These are phyloP conservation scores for Clitopilus hobsonii DNA, from an alignment of 768 basidiomycete genomes.

Conservation along the genomic window DNA sequence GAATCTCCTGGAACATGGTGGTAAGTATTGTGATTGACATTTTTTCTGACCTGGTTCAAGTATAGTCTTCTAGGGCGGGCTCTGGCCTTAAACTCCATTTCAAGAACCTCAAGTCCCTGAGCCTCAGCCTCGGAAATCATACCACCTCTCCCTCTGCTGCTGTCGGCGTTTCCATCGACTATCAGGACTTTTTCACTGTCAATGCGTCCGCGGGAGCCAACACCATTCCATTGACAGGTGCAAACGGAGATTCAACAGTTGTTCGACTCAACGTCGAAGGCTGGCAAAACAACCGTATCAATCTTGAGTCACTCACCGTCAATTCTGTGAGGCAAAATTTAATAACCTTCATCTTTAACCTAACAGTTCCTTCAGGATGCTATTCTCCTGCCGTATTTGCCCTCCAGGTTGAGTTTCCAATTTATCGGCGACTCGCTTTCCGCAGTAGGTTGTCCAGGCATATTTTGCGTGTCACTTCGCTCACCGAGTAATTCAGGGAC, in stretches of 20 bases:
- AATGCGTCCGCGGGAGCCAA: conserved; percentile 46
- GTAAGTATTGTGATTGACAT: conserved; percentile 21
- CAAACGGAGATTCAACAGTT: conserved; percentile 15
- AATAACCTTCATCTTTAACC: neutral
- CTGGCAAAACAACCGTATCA: conserved; percentile 56
- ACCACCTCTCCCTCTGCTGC: conserved; percentile 43
- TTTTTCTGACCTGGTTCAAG: neutral
- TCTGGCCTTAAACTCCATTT: conserved; percentile 51
- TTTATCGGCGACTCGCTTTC: conserved; percentile 59
- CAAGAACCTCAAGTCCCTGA: conserved; percentile 33
- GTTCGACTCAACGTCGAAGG: conserved; percentile 49
- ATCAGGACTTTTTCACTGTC: conserved; percentile 38
- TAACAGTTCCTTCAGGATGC: conserved; percentile 35
- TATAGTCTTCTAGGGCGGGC: conserved; percentile 35
- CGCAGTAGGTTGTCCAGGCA: conserved; percentile 29
- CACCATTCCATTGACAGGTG: conserved; percentile 28
- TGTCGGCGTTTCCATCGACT: conserved; percentile 45
- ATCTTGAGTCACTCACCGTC: conserved; percentile 41
- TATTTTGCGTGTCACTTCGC: neutral
- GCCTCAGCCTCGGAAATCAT: conserved; percentile 42
- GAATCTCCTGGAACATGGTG: conserved; percentile 50
- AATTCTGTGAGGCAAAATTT: conserved; percentile 31
- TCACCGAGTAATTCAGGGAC: conserved; percentile 32
- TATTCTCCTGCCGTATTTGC: conserved; percentile 36
- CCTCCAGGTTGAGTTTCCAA: conserved; percentile 42